These are phyloP conservation scores for Phytophthora europaea DNA, from an alignment of 352 stramenopile species.

Conservation along the genomic window DNA sequence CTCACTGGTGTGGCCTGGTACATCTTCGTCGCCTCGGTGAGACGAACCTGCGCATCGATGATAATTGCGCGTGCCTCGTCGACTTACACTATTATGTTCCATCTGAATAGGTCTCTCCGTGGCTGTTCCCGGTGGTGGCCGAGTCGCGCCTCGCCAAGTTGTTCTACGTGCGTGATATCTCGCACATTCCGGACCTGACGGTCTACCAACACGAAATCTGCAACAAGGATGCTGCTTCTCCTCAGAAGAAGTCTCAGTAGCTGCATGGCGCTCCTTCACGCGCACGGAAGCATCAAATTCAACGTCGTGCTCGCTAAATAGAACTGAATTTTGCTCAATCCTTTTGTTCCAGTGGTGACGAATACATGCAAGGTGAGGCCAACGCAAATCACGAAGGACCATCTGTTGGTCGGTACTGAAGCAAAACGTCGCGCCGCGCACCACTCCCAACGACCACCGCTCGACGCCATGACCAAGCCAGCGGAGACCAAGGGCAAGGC, in stretches of 20 bases:
- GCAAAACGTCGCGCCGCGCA: slow-evolving; percentile 18
- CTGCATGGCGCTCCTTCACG: slow-evolving; percentile 1
- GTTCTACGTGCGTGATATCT: slow-evolving; percentile 83
- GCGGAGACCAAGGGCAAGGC: slow-evolving; percentile 29
- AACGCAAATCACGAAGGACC: slow-evolving; percentile 28
- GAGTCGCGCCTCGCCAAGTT: slow-evolving; percentile 58
- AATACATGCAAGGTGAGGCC: background rate
- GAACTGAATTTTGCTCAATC: background rate
- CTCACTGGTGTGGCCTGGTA: slow-evolving; percentile 66
- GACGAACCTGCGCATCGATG: background rate
- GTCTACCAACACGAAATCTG: slow-evolving; percentile 84
- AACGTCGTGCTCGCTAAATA: background rate
- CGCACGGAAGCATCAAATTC: background rate
- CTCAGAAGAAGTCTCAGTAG: slow-evolving; percentile 44
- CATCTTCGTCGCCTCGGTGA: slow-evolving; percentile 44
- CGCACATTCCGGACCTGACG: slow-evolving; percentile 81
- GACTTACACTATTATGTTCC: background rate
- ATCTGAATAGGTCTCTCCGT: slow-evolving; percentile 48
- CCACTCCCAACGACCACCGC: slow-evolving; percentile 7
- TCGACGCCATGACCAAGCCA: slow-evolving; percentile 19
- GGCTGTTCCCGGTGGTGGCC: slow-evolving; percentile 70
- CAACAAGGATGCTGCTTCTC: slow-evolving; percentile 23
- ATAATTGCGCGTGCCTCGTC: background rate
- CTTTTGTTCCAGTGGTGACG: background rate
- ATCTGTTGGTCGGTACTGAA: slow-evolving; percentile 14